Evolutionary conservation across 768 basidiomycete species (phyloP).

Genomic region (Trametes coccinea): DNA sequence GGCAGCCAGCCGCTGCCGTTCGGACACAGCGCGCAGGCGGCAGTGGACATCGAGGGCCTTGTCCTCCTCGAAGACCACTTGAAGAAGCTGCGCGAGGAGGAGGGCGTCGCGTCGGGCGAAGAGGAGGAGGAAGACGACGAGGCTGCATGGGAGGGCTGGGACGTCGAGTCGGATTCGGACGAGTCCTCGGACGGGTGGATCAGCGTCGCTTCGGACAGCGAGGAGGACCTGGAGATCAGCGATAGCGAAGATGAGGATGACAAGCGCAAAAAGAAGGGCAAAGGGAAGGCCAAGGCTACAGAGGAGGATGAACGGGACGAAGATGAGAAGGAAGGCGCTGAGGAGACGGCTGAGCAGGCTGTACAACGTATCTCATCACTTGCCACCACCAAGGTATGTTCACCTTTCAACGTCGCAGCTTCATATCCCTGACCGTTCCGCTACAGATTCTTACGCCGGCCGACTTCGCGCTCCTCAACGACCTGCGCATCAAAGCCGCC

Average conservation of each 20-base stretch:
- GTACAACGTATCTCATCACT: slow-evolving; percentile 58
- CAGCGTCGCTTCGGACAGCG: slow-evolving; percentile 69
- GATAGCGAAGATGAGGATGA: slow-evolving; percentile 80
- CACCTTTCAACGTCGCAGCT: neutral
- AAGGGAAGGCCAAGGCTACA: slow-evolving; percentile 34
- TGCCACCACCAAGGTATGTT: slow-evolving; percentile 74
- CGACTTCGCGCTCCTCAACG: slow-evolving; percentile 90
- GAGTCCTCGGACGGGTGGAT: slow-evolving; percentile 75
- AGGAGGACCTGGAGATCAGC: slow-evolving; percentile 69
- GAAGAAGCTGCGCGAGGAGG: slow-evolving; percentile 66
- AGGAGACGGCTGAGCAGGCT: slow-evolving; percentile 25
- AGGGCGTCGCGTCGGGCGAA: slow-evolving; percentile 46
- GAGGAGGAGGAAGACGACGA: slow-evolving; percentile 56
- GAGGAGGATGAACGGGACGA: slow-evolving; percentile 65
- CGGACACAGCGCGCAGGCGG: slow-evolving; percentile 74
- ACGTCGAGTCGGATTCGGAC: slow-evolving; percentile 70
- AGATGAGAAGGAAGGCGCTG: slow-evolving; percentile 40
- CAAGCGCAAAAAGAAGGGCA: slow-evolving; percentile 20
- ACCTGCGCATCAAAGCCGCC: slow-evolving; percentile 82
- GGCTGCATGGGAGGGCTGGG: slow-evolving; percentile 87
- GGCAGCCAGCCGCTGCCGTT: slow-evolving; percentile 75
- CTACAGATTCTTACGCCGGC: slow-evolving; percentile 92
- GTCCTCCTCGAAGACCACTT: slow-evolving; percentile 86
- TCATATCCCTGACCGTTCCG: neutral
- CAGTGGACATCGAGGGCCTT: slow-evolving; percentile 88